A percentile compares a stretch with the other conserved stretches of the same genome.
Evolutionary conservation across 2,329 filamentous ascomycete species (phyloP).

Genomic region (Metarhizium humberi): DNA sequence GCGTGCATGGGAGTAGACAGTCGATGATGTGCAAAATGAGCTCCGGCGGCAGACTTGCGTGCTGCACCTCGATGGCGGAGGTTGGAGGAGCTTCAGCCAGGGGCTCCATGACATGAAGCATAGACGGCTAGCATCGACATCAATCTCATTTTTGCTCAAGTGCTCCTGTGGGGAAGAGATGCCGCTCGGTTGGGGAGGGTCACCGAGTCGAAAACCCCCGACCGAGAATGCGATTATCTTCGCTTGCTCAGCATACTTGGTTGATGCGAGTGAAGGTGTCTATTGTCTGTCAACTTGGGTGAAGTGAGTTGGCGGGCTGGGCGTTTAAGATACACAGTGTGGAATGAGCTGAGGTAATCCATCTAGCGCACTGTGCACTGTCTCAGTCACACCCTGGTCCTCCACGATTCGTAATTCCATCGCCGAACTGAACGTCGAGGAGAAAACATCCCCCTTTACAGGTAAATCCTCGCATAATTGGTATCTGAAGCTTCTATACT

Average conservation of each 20-base stretch:
- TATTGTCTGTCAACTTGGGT: not conserved
- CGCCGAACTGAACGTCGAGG: too few relatives aligned
- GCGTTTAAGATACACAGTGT: too few relatives aligned
- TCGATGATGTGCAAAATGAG: constrained; percentile 27
- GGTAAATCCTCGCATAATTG: not conserved
- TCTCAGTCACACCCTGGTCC: too few relatives aligned
- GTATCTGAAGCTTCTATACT: not conserved
- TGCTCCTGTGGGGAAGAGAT: not conserved
- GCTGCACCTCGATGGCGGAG: not conserved
- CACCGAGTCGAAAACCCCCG: too few relatives aligned
- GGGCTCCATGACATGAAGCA: not conserved
- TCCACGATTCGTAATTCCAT: too few relatives aligned
- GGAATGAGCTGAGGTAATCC: too few relatives aligned
- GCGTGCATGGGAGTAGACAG: constrained; percentile 22
- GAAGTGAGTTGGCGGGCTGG: not conserved
- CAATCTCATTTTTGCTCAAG: too few relatives aligned
- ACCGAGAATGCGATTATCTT: too few relatives aligned
- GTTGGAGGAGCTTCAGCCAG: not conserved
- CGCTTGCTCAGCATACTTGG: not conserved
- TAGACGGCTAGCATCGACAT: not conserved
- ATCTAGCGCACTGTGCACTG: too few relatives aligned
- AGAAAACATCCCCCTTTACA: too few relatives aligned
- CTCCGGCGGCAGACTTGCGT: constrained; percentile 21
- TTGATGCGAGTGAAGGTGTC: not conserved
- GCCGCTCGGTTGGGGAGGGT: not conserved